Conservation (phyloP, 73 alveolate genomes). For the Durusdinium trenchii region DNA sequence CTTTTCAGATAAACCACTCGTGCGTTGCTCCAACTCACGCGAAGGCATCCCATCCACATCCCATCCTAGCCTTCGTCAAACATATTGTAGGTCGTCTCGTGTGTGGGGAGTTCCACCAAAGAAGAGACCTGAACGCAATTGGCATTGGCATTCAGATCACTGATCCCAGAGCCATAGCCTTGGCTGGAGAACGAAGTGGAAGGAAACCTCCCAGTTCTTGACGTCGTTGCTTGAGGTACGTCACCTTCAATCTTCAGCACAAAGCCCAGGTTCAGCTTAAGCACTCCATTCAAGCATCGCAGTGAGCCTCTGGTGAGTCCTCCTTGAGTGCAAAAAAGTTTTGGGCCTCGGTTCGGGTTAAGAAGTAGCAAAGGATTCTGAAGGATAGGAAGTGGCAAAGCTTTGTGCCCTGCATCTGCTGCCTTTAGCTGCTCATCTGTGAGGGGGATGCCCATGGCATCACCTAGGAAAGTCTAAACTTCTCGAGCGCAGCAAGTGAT, state of each 20-base stretch:
- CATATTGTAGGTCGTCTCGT: constrained; percentile 64
- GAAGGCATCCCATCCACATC: neutral
- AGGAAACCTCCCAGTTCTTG: constrained; percentile 80
- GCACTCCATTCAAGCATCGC: neutral
- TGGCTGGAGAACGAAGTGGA: constrained; percentile 76
- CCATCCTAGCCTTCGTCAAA: constrained; percentile 48
- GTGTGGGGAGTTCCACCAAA: constrained; percentile 80
- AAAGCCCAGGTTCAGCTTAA: neutral
- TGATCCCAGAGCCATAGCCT: neutral
- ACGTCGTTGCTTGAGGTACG: constrained; percentile 57
- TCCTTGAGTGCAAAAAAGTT: constrained; percentile 86
- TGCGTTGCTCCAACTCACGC: neutral
- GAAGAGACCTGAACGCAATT: constrained; percentile 44
- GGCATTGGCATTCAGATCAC: neutral
- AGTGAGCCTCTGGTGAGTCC: constrained; percentile 74
- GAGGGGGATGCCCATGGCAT: constrained; percentile 78
- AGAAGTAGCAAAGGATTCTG: neutral
- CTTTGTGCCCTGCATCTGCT: constrained; percentile 43
- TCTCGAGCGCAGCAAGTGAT: too few relatives aligned
- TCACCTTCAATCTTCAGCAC: constrained; percentile 33
- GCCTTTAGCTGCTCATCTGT: constrained; percentile 77
- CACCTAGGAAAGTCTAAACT: constrained; percentile 3
- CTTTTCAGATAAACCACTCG: neutral
- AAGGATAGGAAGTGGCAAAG: neutral
- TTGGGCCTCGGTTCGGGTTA: constrained; percentile 30